Evolutionary conservation across 73 alveolate species (phyloP).

Genomic region (Durusdinium trenchii): DNA sequence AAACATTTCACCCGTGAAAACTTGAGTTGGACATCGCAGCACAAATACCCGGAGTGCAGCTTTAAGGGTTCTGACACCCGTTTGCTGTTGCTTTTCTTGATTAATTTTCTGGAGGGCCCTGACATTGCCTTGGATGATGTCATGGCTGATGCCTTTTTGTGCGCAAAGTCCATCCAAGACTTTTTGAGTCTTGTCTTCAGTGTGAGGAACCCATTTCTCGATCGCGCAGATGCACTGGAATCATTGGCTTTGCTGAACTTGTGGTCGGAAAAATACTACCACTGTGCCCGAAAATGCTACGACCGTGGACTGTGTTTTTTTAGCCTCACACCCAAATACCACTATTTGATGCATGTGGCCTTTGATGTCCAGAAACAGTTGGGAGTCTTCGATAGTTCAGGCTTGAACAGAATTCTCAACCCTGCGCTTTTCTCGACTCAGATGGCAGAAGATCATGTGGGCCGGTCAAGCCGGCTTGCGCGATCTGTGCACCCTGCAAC

Average conservation of each 20-base stretch:
- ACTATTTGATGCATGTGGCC: not conserved
- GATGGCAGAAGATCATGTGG: constrained; percentile 23
- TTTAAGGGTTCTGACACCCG: not conserved
- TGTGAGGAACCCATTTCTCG: not conserved
- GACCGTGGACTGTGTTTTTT: not conserved
- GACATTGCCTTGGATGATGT: not conserved
- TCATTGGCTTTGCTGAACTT: not conserved
- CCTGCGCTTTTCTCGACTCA: not conserved
- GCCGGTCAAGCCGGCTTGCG: not conserved
- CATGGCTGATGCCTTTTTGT: not conserved
- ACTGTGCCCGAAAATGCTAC: not conserved
- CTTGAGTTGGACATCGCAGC: not conserved
- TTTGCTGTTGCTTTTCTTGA: not conserved
- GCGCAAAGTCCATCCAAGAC: not conserved
- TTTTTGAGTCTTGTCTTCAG: not conserved
- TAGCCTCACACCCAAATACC: not conserved
- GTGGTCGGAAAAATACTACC: not conserved
- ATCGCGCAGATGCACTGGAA: not conserved
- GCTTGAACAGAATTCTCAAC: not conserved
- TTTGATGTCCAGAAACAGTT: not conserved
- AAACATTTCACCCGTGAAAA: constrained; percentile 8
- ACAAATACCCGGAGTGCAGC: not conserved
- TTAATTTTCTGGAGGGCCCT: not conserved
- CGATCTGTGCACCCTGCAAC: not conserved
- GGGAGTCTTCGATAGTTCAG: no score